Percentiles rank a stretch among this genome's conserved stretches.
Evolutionary conservation across 1,284 basidiomycete species (phyloP).

Genomic region (Microbotryum saponariae): DNA sequence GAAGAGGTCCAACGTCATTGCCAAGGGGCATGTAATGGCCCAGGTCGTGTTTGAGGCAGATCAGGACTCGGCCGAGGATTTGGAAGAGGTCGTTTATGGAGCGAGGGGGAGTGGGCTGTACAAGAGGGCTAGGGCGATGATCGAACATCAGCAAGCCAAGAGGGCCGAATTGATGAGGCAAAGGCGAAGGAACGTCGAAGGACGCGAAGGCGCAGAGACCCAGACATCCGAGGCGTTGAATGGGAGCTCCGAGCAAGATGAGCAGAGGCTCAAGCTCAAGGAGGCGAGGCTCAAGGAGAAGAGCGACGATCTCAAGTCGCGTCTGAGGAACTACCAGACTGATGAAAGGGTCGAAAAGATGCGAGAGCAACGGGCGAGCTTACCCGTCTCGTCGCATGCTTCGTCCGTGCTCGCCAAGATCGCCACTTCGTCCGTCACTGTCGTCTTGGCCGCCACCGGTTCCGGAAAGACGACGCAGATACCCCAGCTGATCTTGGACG

Average conservation of each 20-base stretch:
- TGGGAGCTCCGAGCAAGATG: conserved; percentile 4
- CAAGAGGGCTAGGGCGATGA: conserved; percentile 40
- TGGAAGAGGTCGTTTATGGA: conserved; percentile 63
- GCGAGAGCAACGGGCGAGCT: conserved; percentile 54
- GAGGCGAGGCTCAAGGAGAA: conserved; percentile 53
- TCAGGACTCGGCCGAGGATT: conserved; percentile 60
- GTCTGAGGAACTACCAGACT: conserved; percentile 56
- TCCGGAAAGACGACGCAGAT: conserved; percentile 96
- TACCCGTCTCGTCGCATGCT: conserved; percentile 32
- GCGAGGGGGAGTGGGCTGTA: conserved; percentile 53
- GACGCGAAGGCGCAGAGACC: background rate
- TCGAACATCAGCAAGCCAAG: conserved; percentile 16
- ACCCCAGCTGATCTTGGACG: conserved; percentile 84
- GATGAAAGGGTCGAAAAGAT: conserved; percentile 60
- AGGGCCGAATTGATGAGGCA: conserved; percentile 21
- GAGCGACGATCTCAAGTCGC: conserved; percentile 54
- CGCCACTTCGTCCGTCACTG: conserved; percentile 72
- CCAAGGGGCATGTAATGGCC: conserved; percentile 50
- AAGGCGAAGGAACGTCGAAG: conserved; percentile 13
- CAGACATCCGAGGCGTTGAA: background rate
- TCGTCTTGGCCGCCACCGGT: conserved; percentile 90
- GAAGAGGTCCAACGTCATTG: conserved; percentile 33
- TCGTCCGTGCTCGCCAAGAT: conserved; percentile 56
- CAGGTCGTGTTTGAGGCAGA: conserved; percentile 24
- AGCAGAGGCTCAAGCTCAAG: background rate